Evolutionary conservation across 768 basidiomycete species (phyloP).

Genomic region (Suillus subalutaceus): DNA sequence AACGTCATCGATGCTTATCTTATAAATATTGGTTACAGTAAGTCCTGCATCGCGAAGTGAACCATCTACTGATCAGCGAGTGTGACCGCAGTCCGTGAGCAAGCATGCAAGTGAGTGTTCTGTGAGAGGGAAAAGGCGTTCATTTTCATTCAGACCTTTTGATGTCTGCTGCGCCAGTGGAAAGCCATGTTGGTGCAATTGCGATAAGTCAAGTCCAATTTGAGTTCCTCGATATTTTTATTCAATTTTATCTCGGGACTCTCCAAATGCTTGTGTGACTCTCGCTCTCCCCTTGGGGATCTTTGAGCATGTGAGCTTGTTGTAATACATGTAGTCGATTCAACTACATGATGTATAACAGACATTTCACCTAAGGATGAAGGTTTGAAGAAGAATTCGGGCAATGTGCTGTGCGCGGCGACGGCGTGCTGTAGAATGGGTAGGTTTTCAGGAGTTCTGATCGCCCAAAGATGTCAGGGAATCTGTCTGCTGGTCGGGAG

Average conservation of each 20-base stretch:
- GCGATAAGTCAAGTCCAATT: constrained; percentile 48
- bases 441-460: no score
- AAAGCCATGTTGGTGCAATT: constrained; percentile 69
- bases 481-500: no score
- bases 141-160: constrained; percentile 50
- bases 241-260: constrained; percentile 46
- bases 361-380: constrained; percentile 69
- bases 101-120: constrained; percentile 53
- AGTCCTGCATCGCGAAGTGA: constrained; percentile 27
- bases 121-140: not conserved
- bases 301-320: constrained; percentile 61
- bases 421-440: constrained; percentile 37
- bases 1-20: constrained; percentile 72
- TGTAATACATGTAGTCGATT: not conserved
- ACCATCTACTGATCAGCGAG: not conserved
- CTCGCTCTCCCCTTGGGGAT: constrained; percentile 76
- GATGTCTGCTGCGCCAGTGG: constrained; percentile 69
- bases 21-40: constrained; percentile 68
- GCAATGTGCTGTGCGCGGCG: constrained; percentile 51
- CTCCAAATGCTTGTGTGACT: constrained; percentile 79
- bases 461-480: no score
- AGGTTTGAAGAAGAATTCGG: constrained; percentile 65
- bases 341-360: constrained; percentile 24
- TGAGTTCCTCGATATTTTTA: not conserved
- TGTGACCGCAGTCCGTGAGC: constrained; percentile 60